A percentile compares a stretch with the other conserved stretches of the same genome.
phyloP scores from a whole-genome alignment of 768 basidiomycete genomes.

The Basidioascus undulatus region DNA sequence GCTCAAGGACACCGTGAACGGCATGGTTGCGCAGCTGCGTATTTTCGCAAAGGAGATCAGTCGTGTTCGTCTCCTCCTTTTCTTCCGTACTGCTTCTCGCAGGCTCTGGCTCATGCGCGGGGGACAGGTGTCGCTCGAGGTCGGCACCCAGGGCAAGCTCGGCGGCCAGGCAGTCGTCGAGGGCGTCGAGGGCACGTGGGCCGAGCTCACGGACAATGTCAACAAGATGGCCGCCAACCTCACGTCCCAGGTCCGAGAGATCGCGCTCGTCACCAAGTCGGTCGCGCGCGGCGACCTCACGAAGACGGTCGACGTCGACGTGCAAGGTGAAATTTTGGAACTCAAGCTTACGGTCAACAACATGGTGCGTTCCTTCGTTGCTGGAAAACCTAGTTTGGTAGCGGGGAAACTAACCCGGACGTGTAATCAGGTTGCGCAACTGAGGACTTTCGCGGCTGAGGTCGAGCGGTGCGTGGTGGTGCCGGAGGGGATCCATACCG shows the following conservation, averaged over 20 bases:
- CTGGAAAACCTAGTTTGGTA: no score
- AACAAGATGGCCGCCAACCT: slow-evolving; percentile 26
- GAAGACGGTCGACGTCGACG: slow-evolving; percentile 17
- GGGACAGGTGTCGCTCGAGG: slow-evolving; percentile 23
- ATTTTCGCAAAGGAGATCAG: slow-evolving; percentile 10
- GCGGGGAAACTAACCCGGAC: no score
- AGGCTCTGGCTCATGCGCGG: no score
- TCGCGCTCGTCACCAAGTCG: slow-evolving; percentile 21
- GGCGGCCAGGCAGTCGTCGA: slow-evolving; percentile 23
- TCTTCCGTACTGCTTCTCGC: no score
- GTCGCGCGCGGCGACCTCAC: slow-evolving; percentile 20
- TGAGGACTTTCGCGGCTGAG: slow-evolving; percentile 22
- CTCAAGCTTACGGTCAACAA: slow-evolving; percentile 21
- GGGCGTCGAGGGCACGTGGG: slow-evolving; percentile 26
- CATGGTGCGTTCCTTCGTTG: slow-evolving; percentile 16
- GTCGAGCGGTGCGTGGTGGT: no score
- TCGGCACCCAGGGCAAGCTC: slow-evolving; percentile 34
- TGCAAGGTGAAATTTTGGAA: slow-evolving; percentile 20
- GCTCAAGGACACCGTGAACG: slow-evolving; percentile 21
- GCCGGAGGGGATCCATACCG: no score
- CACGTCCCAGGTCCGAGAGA: slow-evolving; percentile 20
- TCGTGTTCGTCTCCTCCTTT: no score
- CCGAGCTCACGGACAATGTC: slow-evolving; percentile 45
- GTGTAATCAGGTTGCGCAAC: slow-evolving; percentile 19
- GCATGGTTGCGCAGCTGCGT: slow-evolving; percentile 9